Evolutionary conservation across 805 yeast species (phyloP), one percentile per base, ranked within the genome.

Genomic region (Lachancea meyersii): DNA sequence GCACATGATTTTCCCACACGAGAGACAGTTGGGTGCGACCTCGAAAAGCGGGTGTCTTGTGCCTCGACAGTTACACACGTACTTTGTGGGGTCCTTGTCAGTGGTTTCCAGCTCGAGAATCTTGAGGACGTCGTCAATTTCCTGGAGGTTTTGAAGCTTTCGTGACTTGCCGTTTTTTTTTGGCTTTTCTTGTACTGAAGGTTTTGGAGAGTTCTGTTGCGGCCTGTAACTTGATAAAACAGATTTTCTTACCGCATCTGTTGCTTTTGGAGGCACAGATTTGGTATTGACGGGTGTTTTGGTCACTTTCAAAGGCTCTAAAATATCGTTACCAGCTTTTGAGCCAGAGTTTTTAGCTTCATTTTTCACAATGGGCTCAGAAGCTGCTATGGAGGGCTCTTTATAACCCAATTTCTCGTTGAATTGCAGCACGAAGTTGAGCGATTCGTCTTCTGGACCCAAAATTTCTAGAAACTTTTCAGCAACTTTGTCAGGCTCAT

Each of bases 1-100:
- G 67, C 99, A 93, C 2, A 93, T 86, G 32, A 93, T 86, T 61
- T 88, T 86, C 9, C 99, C 99, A 61, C 99, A 93, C 46, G 83
- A 80, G 31, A 93, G 64, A 55, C 99, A 93, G 59, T 93, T 93
- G 1, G 98, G 97, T 2, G 94, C 93, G 49, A 83, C 74, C 44
- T 86, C 94, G 48, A 87, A 83, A 23, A 93, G 65, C 3, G 96
- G 95, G 57, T 93, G 98, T 46, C 84, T 69, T 0, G 83, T 76
- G 1, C 91, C 97, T 79, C 82, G 85, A 57, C 97, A 89, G 48
- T 82, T 76, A 58, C 97, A 89, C 4, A 53, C 57, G 16, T 68
- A 58, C 10, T 55, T 53, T 18, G 47, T 47, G 14, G 52, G 47
- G 44, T 50, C 47, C 3, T 43, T 43, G 7, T 50, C 51, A 17